Percentiles rank a stretch among this genome's conserved stretches.
These are phyloP conservation scores for Kwoniella mangroviensis DNA, from an alignment of 768 basidiomycete genomes.

Conservation along the genomic window DNA sequence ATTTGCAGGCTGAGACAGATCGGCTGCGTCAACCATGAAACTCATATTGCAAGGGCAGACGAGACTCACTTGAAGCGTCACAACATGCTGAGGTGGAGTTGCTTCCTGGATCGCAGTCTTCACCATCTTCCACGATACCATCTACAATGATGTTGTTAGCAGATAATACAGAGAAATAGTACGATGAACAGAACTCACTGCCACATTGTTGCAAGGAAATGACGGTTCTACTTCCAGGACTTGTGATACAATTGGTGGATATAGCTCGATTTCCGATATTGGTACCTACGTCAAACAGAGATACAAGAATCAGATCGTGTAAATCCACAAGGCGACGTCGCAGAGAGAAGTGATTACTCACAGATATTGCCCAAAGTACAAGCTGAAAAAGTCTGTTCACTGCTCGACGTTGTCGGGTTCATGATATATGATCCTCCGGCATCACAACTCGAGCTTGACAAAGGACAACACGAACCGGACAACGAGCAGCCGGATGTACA, in stretches of 20 bases:
- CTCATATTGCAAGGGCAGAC: no score
- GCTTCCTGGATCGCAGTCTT: constrained; percentile 82
- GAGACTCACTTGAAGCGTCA: constrained; percentile 64
- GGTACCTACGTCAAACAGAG: constrained; percentile 62
- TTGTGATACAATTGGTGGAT: constrained; percentile 71
- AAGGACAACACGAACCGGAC: constrained; percentile 70
- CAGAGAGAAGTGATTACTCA: constrained; percentile 51
- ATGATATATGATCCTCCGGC: constrained; percentile 76
- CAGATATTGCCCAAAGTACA: constrained; percentile 87
- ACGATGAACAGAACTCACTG: constrained; percentile 33
- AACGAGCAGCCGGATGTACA: constrained; percentile 71
- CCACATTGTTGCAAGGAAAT: constrained; percentile 53
- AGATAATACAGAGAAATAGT: not conserved
- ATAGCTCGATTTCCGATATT: constrained; percentile 63
- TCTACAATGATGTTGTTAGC: constrained; percentile 29
- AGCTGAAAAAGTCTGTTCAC: constrained; percentile 73
- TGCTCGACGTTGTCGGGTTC: constrained; percentile 71
- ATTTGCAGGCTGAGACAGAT: constrained; percentile 59
- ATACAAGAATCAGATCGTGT: not conserved
- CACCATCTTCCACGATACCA: constrained; percentile 63
- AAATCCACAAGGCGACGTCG: no score
- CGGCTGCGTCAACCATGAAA: no score
- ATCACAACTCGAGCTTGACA: constrained; percentile 66
- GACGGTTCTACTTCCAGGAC: constrained; percentile 61
- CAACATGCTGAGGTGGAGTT: constrained; percentile 69